A percentile compares a stretch with the other conserved stretches of the same genome.
These are phyloP conservation scores for Ophiostoma sp. DNA, from an alignment of 2,329 filamentous ascomycete genomes.

Conservation along the genomic window DNA sequence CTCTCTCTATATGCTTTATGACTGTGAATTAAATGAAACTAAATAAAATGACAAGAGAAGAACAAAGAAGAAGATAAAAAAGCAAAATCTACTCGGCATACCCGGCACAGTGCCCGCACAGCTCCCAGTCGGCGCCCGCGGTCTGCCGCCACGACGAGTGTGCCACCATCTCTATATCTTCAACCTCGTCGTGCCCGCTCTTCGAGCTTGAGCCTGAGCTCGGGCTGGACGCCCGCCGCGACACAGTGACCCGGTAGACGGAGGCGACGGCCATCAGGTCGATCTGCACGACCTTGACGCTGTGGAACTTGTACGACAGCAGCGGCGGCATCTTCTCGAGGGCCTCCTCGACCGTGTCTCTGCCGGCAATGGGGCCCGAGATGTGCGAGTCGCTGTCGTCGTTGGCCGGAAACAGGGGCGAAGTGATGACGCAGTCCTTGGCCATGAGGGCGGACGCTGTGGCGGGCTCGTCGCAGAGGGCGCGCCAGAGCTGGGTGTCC, in stretches of 20 bases:
- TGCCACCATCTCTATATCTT: constrained; percentile 29
- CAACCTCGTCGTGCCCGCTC: constrained; percentile 26
- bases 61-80: not conserved
- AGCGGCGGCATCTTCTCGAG: constrained; percentile 32
- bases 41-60: not conserved
- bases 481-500: constrained; percentile 39
- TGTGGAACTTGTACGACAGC: constrained; percentile 34
- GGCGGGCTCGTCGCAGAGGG: constrained; percentile 37
- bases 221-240: constrained; percentile 22
- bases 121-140: constrained; percentile 37
- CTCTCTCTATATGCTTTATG: not conserved
- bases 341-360: constrained; percentile 33
- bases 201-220: not conserved
- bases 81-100: constrained; percentile 19
- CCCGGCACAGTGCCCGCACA: constrained; percentile 23
- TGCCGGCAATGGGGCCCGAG: constrained; percentile 27
- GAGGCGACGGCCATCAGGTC: constrained; percentile 37
- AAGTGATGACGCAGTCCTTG: constrained; percentile 38
- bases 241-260: constrained; percentile 34
- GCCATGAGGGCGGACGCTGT: constrained; percentile 37
- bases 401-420: constrained; percentile 32
- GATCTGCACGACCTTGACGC: constrained; percentile 37
- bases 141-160: constrained; percentile 36
- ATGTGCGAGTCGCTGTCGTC: not conserved
- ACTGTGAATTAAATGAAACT: not conserved